Base-by-base conservation (phyloP, 1,139 yeast species). In the Sugiyamaella xylanicola region DNA sequence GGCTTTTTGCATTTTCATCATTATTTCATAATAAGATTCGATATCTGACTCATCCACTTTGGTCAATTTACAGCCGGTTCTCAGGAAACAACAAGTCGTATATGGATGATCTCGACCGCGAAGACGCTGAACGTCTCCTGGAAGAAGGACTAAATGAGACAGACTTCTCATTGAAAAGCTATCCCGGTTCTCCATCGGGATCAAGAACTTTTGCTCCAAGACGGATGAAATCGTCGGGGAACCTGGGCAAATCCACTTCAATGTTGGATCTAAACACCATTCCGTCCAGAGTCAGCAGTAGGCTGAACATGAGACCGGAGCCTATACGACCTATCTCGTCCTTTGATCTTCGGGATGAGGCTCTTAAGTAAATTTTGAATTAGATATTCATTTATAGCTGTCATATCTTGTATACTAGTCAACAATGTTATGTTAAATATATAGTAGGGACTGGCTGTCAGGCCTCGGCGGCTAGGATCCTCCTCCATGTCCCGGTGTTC, bases 231-330 rank as follows among this genome's bases (percentile, higher is more conserved):
- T 54, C 56, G 1, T 53, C 53, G 2, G 43, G 44, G 11, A 48
- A 54, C 27, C 41, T 54, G n/a, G 62, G 66, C 43, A 62, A 61
- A 20, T 63, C 68, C 17, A 65, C 69, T n/a, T 64, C 67, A 36
- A 64, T 65, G 68, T 55, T 65, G 36, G 68, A 66, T 46, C 47
- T 66, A 47, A 58, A 56, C 29, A 50, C 45, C 16, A 56, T 48
- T 7, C 63, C 66, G 2, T 61, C 65, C 1, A 53, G 67, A 41
- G 63, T 59, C 11, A 58, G 60, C 52, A 60, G 64, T 51, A 55
- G 66, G 25, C 40, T 63, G 48, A 58, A 63, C 21, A 58, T 60
- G 61, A 50, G 63, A 20, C 45, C 56, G 7, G 60, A 56, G 15
- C 53, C 45, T 9, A 32, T 43, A 4, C 54, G 54, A 42, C 58